Evolutionary conservation across 371 early-diverging fungal species (phyloP).

Genomic region (Mucor sp.): DNA sequence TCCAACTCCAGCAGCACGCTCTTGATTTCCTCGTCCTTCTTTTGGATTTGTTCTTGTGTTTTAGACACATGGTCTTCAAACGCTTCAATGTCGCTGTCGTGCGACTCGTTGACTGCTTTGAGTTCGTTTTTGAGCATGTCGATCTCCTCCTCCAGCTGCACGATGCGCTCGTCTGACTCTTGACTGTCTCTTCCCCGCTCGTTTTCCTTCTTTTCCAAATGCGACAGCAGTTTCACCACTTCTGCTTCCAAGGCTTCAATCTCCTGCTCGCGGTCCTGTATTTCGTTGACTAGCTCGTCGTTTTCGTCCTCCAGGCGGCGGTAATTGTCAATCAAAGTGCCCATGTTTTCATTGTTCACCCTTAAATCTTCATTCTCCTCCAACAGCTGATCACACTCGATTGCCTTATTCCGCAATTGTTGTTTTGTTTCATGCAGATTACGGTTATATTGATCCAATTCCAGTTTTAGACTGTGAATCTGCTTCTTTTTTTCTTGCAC

Average conservation of each 20-base stretch:
- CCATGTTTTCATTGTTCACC: constrained; percentile 11
- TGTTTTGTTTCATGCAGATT: constrained; percentile 32
- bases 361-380: constrained; percentile 22
- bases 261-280: constrained; percentile 38
- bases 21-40: constrained; percentile 24
- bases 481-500: constrained; percentile 36
- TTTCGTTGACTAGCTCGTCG: constrained; percentile 15
- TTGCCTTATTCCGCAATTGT: constrained; percentile 27
- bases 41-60: constrained; percentile 3
- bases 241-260: constrained; percentile 34
- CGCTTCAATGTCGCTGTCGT: constrained; percentile 21
- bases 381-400: constrained; percentile 27
- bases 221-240: constrained; percentile 35
- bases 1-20: constrained; percentile 17
- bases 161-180: constrained; percentile 18
- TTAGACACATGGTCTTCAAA: constrained; percentile 21
- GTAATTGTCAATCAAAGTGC: constrained; percentile 9
- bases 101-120: constrained; percentile 14
- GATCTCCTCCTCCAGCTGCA: constrained; percentile 11
- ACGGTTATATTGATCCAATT: constrained; percentile 25
- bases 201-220: constrained; percentile 11
- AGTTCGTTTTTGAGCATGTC: constrained; percentile 17
- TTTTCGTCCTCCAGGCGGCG: constrained; percentile 19
- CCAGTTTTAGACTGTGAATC: constrained; percentile 28
- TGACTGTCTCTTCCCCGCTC: not conserved